Percentiles rank a stretch among this genome's conserved stretches.
phyloP scores from a whole-genome alignment of 805 yeast species.

The Yamadazyma sp. region DNA sequence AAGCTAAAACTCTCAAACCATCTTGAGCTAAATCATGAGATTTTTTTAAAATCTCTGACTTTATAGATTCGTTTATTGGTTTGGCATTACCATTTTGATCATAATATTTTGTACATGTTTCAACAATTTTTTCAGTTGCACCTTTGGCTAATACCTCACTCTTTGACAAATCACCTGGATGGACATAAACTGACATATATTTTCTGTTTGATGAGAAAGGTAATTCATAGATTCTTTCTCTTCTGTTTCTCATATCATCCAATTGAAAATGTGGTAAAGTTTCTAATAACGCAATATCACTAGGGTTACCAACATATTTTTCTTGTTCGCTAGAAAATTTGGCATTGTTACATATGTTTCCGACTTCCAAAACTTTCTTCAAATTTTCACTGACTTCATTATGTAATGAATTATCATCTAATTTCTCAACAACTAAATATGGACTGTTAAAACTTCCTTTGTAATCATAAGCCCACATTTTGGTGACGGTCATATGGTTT shows the following conservation, averaged over 20 bases:
- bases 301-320: conserved; percentile 84
- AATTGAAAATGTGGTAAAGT: conserved; percentile 66
- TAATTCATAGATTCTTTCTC: conserved; percentile 62
- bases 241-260: conserved; percentile 63
- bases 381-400: conserved; percentile 54
- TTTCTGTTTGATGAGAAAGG: conserved; percentile 85
- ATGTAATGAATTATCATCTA: conserved; percentile 37
- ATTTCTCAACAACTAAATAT: conserved; percentile 46
- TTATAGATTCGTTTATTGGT: conserved; percentile 53
- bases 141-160: conserved; percentile 77
- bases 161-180: conserved; percentile 55
- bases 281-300: conserved; percentile 88
- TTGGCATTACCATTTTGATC: conserved; percentile 58
- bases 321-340: conserved; percentile 65
- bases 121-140: conserved; percentile 75
- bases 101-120: conserved; percentile 55
- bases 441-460: conserved; percentile 38
- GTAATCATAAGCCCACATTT: conserved; percentile 73
- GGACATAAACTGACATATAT: conserved; percentile 81
- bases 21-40: conserved; percentile 69
- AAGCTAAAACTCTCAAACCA: conserved; percentile 83
- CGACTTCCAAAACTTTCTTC: conserved; percentile 54
- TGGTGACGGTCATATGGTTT: conserved; percentile 86
- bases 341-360: conserved; percentile 74
- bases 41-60: conserved; percentile 47